Conservation (phyloP, 2,329 filamentous ascomycete genomes). For the Diplodia scrobiculata region DNA sequence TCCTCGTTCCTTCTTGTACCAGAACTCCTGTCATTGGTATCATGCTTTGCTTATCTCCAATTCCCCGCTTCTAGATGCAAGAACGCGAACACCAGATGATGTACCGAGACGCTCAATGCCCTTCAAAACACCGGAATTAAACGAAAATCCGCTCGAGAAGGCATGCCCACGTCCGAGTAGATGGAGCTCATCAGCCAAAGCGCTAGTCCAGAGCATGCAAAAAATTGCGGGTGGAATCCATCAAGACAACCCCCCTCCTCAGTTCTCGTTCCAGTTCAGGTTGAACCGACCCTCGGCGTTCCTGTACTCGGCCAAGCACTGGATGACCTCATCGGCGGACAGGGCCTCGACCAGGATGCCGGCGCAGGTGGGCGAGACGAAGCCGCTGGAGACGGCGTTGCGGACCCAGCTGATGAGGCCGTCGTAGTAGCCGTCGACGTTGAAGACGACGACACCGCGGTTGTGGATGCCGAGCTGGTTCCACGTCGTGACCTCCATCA, state of each 20-base stretch:
- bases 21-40: not conserved
- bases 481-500: slow-evolving; percentile 90
- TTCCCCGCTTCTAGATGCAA: slow-evolving; percentile 5
- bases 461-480: slow-evolving; percentile 94
- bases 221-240: no score
- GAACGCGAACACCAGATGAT: slow-evolving; percentile 8
- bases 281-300: slow-evolving; percentile 74
- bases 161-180: no score
- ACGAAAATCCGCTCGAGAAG: not conserved
- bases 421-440: slow-evolving; percentile 90
- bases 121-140: not conserved
- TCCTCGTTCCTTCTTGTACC: not conserved
- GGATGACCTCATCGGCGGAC: slow-evolving; percentile 71
- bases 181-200: no score
- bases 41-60: not conserved
- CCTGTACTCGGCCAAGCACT: slow-evolving; percentile 71
- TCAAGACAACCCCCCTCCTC: not conserved
- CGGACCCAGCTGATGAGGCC: slow-evolving; percentile 80
- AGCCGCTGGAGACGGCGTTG: slow-evolving; percentile 73
- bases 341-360: slow-evolving; percentile 77
- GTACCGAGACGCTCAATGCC: not conserved
- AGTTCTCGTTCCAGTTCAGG: slow-evolving; percentile 70
- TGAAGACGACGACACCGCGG: slow-evolving; percentile 76
- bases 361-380: slow-evolving; percentile 70
- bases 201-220: no score